Conservation (phyloP, 257 asterid species). For the Solanum infundibuliforme region DNA sequence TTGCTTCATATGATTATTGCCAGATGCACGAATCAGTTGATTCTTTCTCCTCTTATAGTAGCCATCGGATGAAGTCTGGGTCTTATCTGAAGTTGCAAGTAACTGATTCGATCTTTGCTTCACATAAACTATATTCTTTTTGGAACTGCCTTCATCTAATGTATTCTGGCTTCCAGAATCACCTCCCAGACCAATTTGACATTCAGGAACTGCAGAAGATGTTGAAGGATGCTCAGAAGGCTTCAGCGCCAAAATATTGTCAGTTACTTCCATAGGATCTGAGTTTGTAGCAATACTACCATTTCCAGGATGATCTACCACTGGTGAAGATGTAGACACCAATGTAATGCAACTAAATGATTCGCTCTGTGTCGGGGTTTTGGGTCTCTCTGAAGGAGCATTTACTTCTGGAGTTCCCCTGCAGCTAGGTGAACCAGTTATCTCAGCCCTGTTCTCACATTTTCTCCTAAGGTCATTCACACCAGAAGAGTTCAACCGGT, state of each 20-base stretch:
- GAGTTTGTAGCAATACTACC: constrained; percentile 10
- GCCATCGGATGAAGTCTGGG: constrained; percentile 43
- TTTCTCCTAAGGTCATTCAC: constrained; percentile 24
- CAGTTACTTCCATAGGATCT: constrained; percentile 15
- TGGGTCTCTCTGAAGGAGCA: constrained; percentile 26
- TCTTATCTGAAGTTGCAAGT: constrained; percentile 63
- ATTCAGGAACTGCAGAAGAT: constrained; percentile 24
- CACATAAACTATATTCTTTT: constrained; percentile 43
- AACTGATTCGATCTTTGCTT: constrained; percentile 74
- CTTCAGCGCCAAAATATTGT: not conserved
- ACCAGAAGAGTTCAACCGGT: constrained; percentile 18
- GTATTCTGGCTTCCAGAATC: constrained; percentile 29
- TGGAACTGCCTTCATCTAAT: constrained; percentile 27
- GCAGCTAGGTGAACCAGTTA: constrained; percentile 13
- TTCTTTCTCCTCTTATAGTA: constrained; percentile 74
- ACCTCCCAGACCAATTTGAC: constrained; percentile 27
- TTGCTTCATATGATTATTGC: constrained; percentile 26
- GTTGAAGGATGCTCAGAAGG: constrained; percentile 16
- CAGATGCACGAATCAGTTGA: constrained; percentile 74
- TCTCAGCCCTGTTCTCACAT: constrained; percentile 16
- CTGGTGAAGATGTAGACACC: constrained; percentile 13
- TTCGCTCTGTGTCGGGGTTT: constrained; percentile 18
- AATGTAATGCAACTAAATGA: constrained; percentile 13
- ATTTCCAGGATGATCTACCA: constrained; percentile 18
- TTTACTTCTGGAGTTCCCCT: constrained; percentile 13